These are phyloP conservation scores for Ochetophila trinervis DNA, from an alignment of 306 rosid species.

Conservation along the genomic window DNA sequence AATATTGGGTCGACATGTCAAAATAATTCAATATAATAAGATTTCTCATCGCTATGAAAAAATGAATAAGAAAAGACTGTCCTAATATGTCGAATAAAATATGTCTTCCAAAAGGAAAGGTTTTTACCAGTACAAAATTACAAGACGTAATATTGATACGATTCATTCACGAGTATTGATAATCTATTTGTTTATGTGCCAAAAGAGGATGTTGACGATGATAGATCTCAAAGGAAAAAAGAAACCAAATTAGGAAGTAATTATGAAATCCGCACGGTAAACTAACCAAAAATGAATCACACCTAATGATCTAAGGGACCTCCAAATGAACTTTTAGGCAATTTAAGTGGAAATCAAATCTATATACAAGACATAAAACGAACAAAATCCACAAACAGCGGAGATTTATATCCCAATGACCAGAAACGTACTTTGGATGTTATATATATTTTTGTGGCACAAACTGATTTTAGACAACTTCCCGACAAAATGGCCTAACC, in stretches of 20 bases:
- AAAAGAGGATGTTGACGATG: neutral
- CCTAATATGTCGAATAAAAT: no score
- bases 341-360: neutral
- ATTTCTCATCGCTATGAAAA: no score
- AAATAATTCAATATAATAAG: no score
- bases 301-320: neutral
- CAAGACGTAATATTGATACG: no score
- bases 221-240: conserved; percentile 7
- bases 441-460: neutral
- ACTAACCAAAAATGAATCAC: neutral
- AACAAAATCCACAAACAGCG: conserved; percentile 34
- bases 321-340: conserved; percentile 6
- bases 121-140: no score
- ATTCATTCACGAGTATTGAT: no score
- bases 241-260: neutral
- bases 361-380: conserved; percentile 5
- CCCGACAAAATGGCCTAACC: conserved; percentile 15
- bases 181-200: neutral
- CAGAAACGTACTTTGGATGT: neutral
- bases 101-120: no score
- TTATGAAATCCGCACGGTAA: neutral
- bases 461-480: conserved; percentile 2
- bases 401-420: conserved; percentile 1
- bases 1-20: no score
- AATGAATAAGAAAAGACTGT: no score